Conservation (phyloP, 257 asterid species). For the Solanum rostratum region DNA sequence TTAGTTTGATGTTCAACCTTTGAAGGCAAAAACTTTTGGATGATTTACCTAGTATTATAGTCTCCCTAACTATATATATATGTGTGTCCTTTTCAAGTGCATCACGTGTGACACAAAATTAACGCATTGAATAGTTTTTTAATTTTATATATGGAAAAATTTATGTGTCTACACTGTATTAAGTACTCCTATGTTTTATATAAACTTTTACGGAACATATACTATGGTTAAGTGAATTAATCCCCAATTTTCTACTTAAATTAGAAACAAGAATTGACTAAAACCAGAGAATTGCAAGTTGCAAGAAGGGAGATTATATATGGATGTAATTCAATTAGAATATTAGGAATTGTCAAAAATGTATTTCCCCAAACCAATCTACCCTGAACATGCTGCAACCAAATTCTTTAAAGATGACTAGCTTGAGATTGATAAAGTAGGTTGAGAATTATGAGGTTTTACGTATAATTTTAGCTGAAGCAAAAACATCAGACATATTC, state of each 20-base stretch:
- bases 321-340: background rate
- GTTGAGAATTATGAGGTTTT: background rate
- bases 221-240: background rate
- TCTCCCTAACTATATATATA: background rate
- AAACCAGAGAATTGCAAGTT: background rate
- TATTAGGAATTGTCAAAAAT: background rate
- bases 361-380: background rate
- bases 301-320: background rate
- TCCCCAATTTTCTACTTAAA: background rate
- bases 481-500: background rate
- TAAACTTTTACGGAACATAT: background rate
- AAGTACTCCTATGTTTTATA: background rate
- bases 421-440: background rate
- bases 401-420: background rate
- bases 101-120: background rate
- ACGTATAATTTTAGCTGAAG: background rate
- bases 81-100: background rate
- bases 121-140: background rate
- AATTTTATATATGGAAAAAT: background rate
- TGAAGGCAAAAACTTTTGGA: background rate
- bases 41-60: background rate
- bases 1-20: background rate
- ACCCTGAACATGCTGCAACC: background rate
- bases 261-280: background rate
- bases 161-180: background rate